These are phyloP conservation scores for Luvunga scandens DNA, from an alignment of 345 rosid genomes.

Conservation along the genomic window DNA sequence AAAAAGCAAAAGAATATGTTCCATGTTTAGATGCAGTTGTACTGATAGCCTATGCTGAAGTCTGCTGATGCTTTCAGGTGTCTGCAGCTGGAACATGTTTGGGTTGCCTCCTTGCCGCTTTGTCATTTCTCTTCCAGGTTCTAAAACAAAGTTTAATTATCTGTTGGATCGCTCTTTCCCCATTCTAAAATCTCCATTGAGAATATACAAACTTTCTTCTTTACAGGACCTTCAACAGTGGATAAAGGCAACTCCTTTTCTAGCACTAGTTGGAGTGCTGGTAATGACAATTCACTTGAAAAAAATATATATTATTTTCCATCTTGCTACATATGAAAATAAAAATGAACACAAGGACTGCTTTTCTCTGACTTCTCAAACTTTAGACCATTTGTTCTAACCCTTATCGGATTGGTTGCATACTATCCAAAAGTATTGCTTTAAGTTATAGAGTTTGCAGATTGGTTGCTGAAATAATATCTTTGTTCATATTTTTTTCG, in stretches of 20 bases:
- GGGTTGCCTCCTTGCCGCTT: constrained; percentile 60
- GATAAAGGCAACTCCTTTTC: constrained; percentile 41
- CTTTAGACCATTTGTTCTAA: background rate
- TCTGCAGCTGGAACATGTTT: constrained; percentile 85
- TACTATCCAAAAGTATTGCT: background rate
- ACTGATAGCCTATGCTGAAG: background rate
- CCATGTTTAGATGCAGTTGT: background rate
- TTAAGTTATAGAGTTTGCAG: background rate
- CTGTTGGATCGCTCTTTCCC: background rate
- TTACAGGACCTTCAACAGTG: constrained; percentile 46
- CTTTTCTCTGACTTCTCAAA: no score
- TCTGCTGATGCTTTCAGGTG: constrained; percentile 37
- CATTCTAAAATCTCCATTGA: background rate
- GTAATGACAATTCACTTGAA: constrained; percentile 23
- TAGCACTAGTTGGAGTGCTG: constrained; percentile 53
- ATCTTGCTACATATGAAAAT: background rate
- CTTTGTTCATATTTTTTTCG: background rate
- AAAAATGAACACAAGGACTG: background rate
- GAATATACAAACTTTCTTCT: background rate
- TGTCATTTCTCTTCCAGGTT: constrained; percentile 62
- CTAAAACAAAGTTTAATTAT: background rate
- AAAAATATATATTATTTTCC: background rate
- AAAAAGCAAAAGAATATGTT: constrained; percentile 5
- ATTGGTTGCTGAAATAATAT: background rate
- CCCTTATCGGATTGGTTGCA: no score